Base-by-base conservation (phyloP, 495 filamentous ascomycete species). In the Penicillium antarcticum region DNA sequence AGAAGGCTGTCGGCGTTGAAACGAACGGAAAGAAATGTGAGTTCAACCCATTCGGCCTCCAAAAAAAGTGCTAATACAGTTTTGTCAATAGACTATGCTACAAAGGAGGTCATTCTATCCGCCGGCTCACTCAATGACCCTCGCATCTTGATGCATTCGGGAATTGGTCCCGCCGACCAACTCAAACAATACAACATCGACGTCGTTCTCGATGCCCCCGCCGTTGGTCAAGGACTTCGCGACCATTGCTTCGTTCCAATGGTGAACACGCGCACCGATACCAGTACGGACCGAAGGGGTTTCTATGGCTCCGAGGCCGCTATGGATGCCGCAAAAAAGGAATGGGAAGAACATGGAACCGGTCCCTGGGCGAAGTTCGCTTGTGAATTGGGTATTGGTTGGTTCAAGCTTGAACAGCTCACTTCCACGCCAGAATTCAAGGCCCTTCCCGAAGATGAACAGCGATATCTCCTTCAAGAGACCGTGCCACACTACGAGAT, bases 381-480 rank as follows among this genome's bases (percentile, higher is more conserved):
- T 37, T 77, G 75, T 60, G 62, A 72, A 53, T 23, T 73, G 18
- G 71, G 63, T 9, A 74, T 81, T 19, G 79, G 76, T 4, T 84
- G 70, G 69, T 74, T 82, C 62, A 83, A 82, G 58, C 60, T 71
- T 13, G 63, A 72, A 24, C 48, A 56, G 24, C 55, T 82, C 3
- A 44, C 53, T 5, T 39, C 53, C 0, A 70, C 66, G 1, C 45
- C 61, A 4, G 75, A 76, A 56, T 79, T 77, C 60, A 48, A 66
- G 24, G 67, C 57, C 11, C 67, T 80, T 4, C 72, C 74, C 0
- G 52, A 45, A 12, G 37, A 58, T 3, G 66, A 68, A 43, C 68
- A 77, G 56, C 35, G 47, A 2, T 65, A 68, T 42, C 60, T 79
- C 2, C 57, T 60, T 11, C 50, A 56, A 21, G 63, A 69, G 6